Conservation (phyloP, 306 rosid species). For the Begonia fuchsioides region DNA sequence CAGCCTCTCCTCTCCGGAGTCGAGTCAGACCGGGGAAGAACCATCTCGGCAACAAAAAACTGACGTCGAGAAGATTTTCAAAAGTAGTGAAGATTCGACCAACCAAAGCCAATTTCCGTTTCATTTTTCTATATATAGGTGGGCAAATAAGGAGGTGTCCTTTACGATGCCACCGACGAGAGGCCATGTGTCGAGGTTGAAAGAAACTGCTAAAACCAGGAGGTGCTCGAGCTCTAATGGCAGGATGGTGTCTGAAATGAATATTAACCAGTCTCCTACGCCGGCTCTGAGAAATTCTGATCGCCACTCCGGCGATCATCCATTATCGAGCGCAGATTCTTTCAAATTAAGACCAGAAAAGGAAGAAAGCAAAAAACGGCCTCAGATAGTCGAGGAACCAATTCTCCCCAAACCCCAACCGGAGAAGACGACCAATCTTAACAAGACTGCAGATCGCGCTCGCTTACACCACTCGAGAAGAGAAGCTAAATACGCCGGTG, state of each 20-base stretch:
- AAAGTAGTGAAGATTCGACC: conserved; percentile 22
- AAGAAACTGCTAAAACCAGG: conserved; percentile 21
- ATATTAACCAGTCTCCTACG: conserved; percentile 13
- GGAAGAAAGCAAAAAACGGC: conserved; percentile 21
- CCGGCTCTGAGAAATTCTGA: conserved; percentile 4
- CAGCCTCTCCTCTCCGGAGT: conserved; percentile 25
- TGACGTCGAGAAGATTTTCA: conserved; percentile 22
- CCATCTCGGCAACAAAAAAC: conserved; percentile 13
- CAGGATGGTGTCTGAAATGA: conserved; percentile 13
- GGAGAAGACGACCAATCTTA: conserved; percentile 17
- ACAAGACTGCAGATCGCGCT: conserved; percentile 3
- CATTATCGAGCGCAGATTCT: conserved; percentile 2
- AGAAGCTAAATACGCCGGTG: conserved; percentile 16
- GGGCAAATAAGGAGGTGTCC: conserved; percentile 86
- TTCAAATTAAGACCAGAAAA: conserved; percentile 10
- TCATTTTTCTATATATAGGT: conserved; percentile 90
- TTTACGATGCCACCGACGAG: conserved; percentile 43
- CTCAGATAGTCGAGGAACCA: conserved; percentile 9
- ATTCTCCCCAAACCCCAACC: conserved; percentile 16
- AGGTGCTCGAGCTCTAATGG: conserved; percentile 31
- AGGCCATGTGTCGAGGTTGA: conserved; percentile 32
- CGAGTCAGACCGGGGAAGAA: conserved; percentile 8
- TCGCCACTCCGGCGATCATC: conserved; percentile 8
- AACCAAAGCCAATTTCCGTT: conserved; percentile 39
- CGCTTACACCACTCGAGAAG: neutral